Evolutionary conservation across 208 protist species (phyloP), one percentile per base, ranked within the genome.

Genomic region (Leishmania guyanensis): DNA sequence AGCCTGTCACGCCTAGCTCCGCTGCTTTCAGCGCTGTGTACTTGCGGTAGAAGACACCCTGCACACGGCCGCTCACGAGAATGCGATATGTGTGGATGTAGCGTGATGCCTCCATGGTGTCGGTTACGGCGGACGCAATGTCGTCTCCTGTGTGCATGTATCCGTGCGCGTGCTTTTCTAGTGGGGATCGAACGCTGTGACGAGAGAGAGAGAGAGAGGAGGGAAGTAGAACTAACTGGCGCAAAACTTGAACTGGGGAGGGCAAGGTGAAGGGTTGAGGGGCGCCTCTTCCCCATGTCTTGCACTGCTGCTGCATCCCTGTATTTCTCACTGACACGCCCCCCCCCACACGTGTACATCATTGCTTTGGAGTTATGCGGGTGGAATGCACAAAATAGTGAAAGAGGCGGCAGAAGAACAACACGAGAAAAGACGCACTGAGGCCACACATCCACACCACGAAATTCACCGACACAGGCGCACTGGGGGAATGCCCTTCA

Each of bases 31-130:
- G 76, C 43, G 89, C 78, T 10, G 96, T 95, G 88, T 98, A 84
- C 75, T 97, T 98, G 79, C 94, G 89, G 54, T 92, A 98, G 78
- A 96, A 97, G 3, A 98, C 96, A 46, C 96, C 94, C 81, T 98
- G 96, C 51, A 98, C 96, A 22, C 88, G 85, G 26, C 96, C 96
- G 53, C 76, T 81, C 22, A 98, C 93, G 50, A 94, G 84, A 22
- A 97, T 86, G 80, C 92, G 91, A 20, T 84, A 88, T 4, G 68
- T 74, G 60, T n/a, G 54, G 39, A 83, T 80, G 16, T 68, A 68
- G 62, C n/a, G 43, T 5, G 48, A 39, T 22, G 39, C 56, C 22
- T 29, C 53, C 66, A 71, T 81, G 36, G 36, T 48, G 29, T 26
- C 20, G 20, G 5, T 22, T 8, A 64, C 9, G 33, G 56, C 74